These are phyloP conservation scores for Colletotrichum shisoi DNA, from an alignment of 2,329 filamentous ascomycete species.

Conservation along the genomic window DNA sequence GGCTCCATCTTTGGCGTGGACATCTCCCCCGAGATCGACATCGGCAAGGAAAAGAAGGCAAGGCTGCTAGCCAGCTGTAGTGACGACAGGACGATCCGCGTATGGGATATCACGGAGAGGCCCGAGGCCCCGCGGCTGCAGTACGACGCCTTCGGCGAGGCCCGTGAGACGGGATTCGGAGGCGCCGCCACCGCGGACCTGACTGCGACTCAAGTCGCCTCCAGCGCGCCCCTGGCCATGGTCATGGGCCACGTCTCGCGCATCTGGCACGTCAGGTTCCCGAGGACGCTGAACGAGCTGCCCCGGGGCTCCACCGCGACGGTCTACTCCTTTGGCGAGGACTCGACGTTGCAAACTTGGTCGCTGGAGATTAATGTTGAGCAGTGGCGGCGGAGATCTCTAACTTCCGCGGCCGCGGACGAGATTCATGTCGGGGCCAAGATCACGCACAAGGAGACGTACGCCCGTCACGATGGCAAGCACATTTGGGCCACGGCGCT, in stretches of 20 bases:
- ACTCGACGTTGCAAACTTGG: conserved; percentile 80
- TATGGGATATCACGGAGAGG: conserved; percentile 81
- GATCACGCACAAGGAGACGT: conserved; percentile 63
- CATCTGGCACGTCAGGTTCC: conserved; percentile 86
- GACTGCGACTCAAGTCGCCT: conserved; percentile 43
- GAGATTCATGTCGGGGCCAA: conserved; percentile 40
- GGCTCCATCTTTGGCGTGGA: conserved; percentile 92
- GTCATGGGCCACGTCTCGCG: conserved; percentile 87
- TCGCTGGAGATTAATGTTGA: conserved; percentile 54
- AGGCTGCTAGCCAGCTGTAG: conserved; percentile 89
- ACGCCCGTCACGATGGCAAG: conserved; percentile 79
- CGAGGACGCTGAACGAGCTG: conserved; percentile 45
- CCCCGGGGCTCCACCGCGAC: conserved; percentile 49
- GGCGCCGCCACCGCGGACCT: conserved; percentile 49
- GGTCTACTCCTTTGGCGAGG: conserved; percentile 84
- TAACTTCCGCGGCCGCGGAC: conserved; percentile 21
- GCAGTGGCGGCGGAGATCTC: conserved; percentile 28
- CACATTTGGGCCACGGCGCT: conserved; percentile 83
- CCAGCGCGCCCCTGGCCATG: conserved; percentile 65
- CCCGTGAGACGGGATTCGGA: conserved; percentile 68
- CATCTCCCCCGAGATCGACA: conserved; percentile 68
- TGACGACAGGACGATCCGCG: conserved; percentile 86
- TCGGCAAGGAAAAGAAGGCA: conserved; percentile 50
- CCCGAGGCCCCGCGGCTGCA: conserved; percentile 40
- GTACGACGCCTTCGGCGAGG: conserved; percentile 45